Evolutionary conservation across 371 early-diverging fungal genomes (phyloP), one percentile per base, ranked within the genome.

Genomic region (Syncephalis plumigaleata): DNA sequence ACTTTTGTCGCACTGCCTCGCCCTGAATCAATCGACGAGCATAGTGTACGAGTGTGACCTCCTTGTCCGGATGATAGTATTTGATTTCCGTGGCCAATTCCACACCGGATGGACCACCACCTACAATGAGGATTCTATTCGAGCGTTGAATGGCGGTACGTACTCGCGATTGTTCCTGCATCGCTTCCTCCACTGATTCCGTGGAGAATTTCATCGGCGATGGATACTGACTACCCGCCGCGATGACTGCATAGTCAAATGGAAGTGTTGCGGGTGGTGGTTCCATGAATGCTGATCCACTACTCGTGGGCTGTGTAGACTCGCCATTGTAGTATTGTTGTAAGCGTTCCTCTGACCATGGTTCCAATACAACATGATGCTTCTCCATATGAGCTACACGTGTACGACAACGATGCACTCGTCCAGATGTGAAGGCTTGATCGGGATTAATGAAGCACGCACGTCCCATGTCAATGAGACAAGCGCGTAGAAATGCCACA

Each of bases 241-340:
- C 75, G 18, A 86, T 59, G 3, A 78, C 73, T 36, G 79, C 54
- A 55, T 81, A 81, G 54, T 86, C 77, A 56, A 75, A 81, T 17
- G 63, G 31, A 4, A 31, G 31, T 31, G 11, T 31, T 31, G 31
- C 11, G 7, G 31, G 31, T 7, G 31, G 31, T 31, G 31, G 31
- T 31, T 31, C 31, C 4, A 31, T n/a, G n/a, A n/a, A n/a, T n/a
- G n/a, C n/a, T n/a, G n/a, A n/a, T n/a, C n/a, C n/a, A n/a, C n/a
- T n/a, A n/a, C n/a, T n/a, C n/a, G n/a, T n/a, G n/a, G n/a, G n/a
- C n/a, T n/a, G n/a, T n/a, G n/a, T n/a, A n/a, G n/a, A n/a, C n/a
- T n/a, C n/a, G n/a, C n/a, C n/a, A n/a, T n/a, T n/a, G n/a, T n/a
- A n/a, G 31, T 31, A 31, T 31, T 31, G 31, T 11, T 4, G 11